Conservation (phyloP, 163 green algal species). For the Chlorella variabilis region DNA sequence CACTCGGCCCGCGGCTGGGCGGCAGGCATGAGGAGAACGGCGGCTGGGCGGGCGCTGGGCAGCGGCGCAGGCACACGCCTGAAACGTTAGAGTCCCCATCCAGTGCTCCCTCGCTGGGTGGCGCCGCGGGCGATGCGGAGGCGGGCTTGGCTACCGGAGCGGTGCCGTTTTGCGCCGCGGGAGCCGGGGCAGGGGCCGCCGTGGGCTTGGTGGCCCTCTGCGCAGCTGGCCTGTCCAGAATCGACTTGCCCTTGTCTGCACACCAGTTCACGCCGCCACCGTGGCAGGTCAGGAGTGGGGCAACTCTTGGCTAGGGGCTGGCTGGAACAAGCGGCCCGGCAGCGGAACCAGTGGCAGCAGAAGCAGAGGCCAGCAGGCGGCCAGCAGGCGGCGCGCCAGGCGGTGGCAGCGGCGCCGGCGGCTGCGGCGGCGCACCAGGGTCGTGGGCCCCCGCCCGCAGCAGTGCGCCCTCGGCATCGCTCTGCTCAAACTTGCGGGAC, state of each 20-base stretch:
- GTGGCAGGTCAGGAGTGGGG: too few relatives aligned
- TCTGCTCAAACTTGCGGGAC: conserved; percentile 46
- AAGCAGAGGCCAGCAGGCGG: background rate
- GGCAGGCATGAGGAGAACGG: too few relatives aligned
- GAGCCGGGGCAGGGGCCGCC: too few relatives aligned
- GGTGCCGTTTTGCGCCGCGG: background rate
- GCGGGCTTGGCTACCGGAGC: background rate
- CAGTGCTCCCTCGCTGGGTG: background rate
- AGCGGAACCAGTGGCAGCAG: background rate
- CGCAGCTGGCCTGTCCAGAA: background rate
- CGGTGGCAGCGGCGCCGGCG: background rate
- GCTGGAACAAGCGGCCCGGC: background rate
- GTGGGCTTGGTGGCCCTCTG: background rate
- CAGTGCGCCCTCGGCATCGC: conserved; percentile 50
- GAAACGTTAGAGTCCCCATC: background rate
- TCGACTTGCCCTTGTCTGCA: conserved; percentile 16
- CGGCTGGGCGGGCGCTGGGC: too few relatives aligned
- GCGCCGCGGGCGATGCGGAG: background rate
- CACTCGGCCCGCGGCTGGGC: too few relatives aligned
- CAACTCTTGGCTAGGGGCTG: too few relatives aligned
- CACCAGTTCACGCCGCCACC: too few relatives aligned
- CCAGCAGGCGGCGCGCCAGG: background rate
- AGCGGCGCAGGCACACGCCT: background rate
- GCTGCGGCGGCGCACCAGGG: background rate
- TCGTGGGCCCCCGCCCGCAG: conserved; percentile 46